Conservation (phyloP, 495 filamentous ascomycete species). For the Pseudoneurospora amorphoporcata region DNA sequence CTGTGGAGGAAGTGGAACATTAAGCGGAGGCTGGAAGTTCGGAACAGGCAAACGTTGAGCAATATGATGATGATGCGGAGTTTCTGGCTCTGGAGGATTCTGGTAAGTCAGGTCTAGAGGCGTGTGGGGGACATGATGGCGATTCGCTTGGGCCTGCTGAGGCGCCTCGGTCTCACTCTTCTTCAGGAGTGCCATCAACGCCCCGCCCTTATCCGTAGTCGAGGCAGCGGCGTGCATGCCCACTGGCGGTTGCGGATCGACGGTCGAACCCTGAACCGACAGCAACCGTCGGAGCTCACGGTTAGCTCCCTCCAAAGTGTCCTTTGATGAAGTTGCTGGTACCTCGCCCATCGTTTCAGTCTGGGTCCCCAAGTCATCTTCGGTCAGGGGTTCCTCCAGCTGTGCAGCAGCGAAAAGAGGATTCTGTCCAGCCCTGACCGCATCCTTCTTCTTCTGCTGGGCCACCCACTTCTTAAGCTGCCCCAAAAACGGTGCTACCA, state of each 20-base stretch:
- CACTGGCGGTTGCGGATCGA: conserved; percentile 26
- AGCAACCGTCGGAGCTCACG: conserved; percentile 54
- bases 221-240: conserved; percentile 9
- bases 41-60: conserved; percentile 23
- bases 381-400: conserved; percentile 29
- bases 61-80: conserved; percentile 32
- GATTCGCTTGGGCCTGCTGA: conserved; percentile 10
- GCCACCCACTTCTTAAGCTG: conserved; percentile 85
- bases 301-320: conserved; percentile 46
- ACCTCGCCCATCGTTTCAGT: conserved; percentile 11
- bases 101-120: conserved; percentile 32
- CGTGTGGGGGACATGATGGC: conserved; percentile 21
- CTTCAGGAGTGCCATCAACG: conserved; percentile 25
- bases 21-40: conserved; percentile 31
- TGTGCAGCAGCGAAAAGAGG: conserved; percentile 19
- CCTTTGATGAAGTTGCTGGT: conserved; percentile 17
- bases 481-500: conserved; percentile 88
- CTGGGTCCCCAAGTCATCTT: conserved; percentile 29
- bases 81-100: conserved; percentile 24
- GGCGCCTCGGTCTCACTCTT: conserved; percentile 8
- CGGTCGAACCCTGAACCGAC: conserved; percentile 44
- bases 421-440: conserved; percentile 22
- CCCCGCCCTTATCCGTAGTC: conserved; percentile 22
- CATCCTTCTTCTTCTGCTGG: conserved; percentile 63
- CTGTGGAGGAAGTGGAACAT: conserved; percentile 30